Evolutionary conservation across 495 filamentous ascomycete genomes (phyloP).

Genomic region (Aspergillus homomorphus): DNA sequence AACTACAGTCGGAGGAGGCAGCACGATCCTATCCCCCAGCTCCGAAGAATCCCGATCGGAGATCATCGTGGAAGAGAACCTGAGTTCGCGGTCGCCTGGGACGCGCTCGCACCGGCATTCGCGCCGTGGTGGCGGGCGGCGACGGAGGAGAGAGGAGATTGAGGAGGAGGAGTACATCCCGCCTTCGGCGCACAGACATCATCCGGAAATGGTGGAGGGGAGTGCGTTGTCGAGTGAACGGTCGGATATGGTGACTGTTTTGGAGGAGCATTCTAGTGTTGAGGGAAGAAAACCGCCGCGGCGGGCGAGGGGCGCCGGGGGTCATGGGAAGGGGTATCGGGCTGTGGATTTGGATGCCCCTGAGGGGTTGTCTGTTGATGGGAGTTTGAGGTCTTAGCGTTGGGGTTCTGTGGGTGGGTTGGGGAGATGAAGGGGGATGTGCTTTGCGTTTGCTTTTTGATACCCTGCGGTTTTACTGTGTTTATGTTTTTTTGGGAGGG

Average conservation of each 20-base stretch:
- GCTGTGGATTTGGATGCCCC: conserved; percentile 21
- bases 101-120: neutral
- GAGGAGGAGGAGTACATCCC: neutral
- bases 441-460: conserved; percentile 7
- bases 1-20: neutral
- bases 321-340: conserved; percentile 2
- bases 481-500: neutral
- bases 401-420: conserved; percentile 11
- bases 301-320: neutral
- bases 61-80: conserved; percentile 17
- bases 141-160: neutral
- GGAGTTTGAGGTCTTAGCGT: conserved; percentile 28
- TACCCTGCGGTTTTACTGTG: conserved; percentile 1
- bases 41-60: conserved; percentile 23
- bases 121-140: neutral
- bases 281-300: conserved; percentile 5
- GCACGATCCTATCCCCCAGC: conserved; percentile 19
- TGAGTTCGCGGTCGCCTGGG: conserved; percentile 3
- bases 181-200: neutral
- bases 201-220: conserved; percentile 26
- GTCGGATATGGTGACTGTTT: conserved; percentile 30
- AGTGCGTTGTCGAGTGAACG: conserved; percentile 27
- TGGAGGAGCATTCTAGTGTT: conserved; percentile 31
- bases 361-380: conserved; percentile 28
- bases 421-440: neutral